phyloP scores from a whole-genome alignment of 306 rosid genomes.

The Benincasa hispida region DNA sequence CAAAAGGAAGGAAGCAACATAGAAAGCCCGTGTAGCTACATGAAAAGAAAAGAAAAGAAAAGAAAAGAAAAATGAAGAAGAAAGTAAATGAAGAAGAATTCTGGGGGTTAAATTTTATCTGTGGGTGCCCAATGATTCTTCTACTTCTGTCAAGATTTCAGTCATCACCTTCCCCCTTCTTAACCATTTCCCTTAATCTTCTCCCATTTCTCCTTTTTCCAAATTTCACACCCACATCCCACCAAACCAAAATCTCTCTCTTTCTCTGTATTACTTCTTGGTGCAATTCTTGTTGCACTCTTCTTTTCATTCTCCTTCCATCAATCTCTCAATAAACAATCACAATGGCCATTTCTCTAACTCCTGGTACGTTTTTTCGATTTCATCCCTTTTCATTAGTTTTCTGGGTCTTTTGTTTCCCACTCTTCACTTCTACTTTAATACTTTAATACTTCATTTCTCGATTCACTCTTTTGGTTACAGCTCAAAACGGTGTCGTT shows the following conservation, averaged over 20 bases:
- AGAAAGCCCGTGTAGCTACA: not conserved
- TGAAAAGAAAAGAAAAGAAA: not conserved
- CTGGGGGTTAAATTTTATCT: not conserved
- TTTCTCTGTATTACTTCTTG: not conserved
- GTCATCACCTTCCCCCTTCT: not conserved
- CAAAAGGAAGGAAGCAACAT: not conserved
- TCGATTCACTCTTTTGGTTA: not conserved
- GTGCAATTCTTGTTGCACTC: not conserved
- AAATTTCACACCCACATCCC: not conserved
- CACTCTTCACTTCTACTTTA: not conserved
- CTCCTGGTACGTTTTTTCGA: not conserved
- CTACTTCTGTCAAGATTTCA: not conserved
- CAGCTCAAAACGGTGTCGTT: not conserved
- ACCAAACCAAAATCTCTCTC: not conserved
- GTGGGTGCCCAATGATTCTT: conserved; percentile 3
- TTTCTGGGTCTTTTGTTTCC: not conserved
- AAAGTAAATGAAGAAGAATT: not conserved
- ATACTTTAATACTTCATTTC: not conserved
- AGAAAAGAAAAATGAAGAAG: too few relatives aligned
- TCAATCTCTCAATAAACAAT: not conserved
- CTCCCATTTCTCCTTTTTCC: not conserved
- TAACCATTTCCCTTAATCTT: not conserved
- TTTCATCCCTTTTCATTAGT: not conserved
- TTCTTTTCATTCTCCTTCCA: not conserved
- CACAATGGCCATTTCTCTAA: not conserved